Base-by-base conservation (phyloP, 805 yeast species). In the Lipomyces mesembrius region DNA sequence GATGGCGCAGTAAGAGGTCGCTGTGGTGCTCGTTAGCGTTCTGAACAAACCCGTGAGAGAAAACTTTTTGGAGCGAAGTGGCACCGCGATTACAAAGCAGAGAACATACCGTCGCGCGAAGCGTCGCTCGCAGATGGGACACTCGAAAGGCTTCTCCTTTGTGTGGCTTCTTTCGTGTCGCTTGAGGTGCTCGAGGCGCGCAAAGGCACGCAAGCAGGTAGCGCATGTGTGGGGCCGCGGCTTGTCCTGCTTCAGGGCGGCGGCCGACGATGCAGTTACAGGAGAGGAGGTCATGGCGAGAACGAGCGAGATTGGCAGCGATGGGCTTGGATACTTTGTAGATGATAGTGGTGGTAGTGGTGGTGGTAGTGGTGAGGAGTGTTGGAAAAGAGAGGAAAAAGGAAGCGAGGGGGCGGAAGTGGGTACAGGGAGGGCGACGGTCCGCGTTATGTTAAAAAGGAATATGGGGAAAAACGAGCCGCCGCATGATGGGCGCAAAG, bases 111-210 rank as follows among this genome's bases (percentile, higher is more conserved):
- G 81, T 64, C 99, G 82, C 3, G 98, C 98, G 80, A 95, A 94
- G 75, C 97, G 90, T 60, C 98, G 86, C 43, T 97, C 98, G 78
- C 98, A 94, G 8, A 93, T 93, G 1, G 96, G 96, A 79, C 99
- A 94, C 76, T 91, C 95, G 79, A 89, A 94, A 0, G 98, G 98
- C 76, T 92, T 92, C 78, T 93, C 98, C 77, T 93, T 91, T 9
- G 99, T 94, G 77, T 94, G 99, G 0, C 96, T 88, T 53, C 98
- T 82, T 74, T 92, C 96, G 76, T 94, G 99, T 65, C 99, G 87
- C 77, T 91, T 92, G 75, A 95, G 83, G 78, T 94, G 99, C 78
- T 94, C 99, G 59, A 91, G 83, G 63, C 99, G 84, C 1, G 98
- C 99, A 83, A 95, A 95, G 2, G 97, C 97, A 67, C 99, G 83